phyloP scores from a whole-genome alignment of 1,284 basidiomycete genomes.

The Rhizopogon hawkerae region DNA sequence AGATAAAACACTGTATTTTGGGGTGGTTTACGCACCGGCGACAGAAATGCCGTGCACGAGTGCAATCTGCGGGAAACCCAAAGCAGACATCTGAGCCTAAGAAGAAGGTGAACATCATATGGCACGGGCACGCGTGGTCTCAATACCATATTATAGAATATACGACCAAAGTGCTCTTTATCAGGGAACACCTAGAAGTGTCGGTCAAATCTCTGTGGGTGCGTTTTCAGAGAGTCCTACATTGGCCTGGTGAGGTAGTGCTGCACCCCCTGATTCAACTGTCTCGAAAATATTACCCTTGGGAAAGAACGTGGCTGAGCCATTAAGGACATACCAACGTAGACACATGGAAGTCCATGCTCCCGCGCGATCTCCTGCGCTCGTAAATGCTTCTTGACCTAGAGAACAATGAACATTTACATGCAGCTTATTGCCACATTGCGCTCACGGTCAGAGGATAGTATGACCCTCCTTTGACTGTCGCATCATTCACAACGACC shows the following conservation, averaged over 20 bases:
- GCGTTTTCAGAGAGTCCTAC: constrained; percentile 31
- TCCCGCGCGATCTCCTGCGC: constrained; percentile 91
- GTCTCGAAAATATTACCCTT: constrained; percentile 3
- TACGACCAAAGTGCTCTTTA: constrained; percentile 89
- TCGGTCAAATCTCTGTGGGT: background rate
- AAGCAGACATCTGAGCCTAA: constrained; percentile 83
- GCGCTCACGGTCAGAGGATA: constrained; percentile 76
- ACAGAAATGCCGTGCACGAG: constrained; percentile 94
- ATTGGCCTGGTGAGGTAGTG: constrained; percentile 87
- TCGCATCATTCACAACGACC: constrained; percentile 88
- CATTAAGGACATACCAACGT: constrained; percentile 55
- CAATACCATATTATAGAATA: constrained; percentile 93
- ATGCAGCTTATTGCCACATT: background rate
- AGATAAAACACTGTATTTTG: constrained; percentile 3
- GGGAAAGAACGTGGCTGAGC: background rate
- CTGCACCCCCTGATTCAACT: constrained; percentile 94
- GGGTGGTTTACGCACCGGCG: constrained; percentile 42
- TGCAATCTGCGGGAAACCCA: constrained; percentile 86
- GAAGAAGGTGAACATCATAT: constrained; percentile 9
- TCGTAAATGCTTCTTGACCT: constrained; percentile 93
- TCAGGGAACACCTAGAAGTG: constrained; percentile 62
- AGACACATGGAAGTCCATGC: constrained; percentile 86
- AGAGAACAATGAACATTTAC: constrained; percentile 4
- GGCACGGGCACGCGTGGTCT: constrained; percentile 2
- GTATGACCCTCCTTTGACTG: constrained; percentile 89